Conservation (phyloP, 2,329 filamentous ascomycete species). For the Emergomyces africanus region DNA sequence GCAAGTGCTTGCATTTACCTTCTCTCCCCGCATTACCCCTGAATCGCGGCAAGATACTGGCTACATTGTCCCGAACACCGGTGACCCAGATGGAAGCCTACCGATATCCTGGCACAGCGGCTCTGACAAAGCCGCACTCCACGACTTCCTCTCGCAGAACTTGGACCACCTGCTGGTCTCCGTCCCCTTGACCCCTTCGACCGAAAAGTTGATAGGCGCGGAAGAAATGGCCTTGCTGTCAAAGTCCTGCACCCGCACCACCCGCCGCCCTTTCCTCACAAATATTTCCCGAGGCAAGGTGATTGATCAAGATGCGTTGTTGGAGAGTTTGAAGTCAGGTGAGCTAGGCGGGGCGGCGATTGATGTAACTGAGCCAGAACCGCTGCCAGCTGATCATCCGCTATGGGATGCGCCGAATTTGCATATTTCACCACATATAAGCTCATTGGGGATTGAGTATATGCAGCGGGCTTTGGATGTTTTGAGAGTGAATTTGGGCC, state of each 20-base stretch:
- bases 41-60: constrained; percentile 51
- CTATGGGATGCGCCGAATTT: constrained; percentile 60
- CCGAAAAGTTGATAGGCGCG: constrained; percentile 41
- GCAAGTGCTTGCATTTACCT: constrained; percentile 37
- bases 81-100: constrained; percentile 43
- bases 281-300: constrained; percentile 60
- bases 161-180: constrained; percentile 46
- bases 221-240: constrained; percentile 45
- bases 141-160: constrained; percentile 41
- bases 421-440: constrained; percentile 56
- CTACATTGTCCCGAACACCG: constrained; percentile 57
- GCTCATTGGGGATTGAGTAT: constrained; percentile 43
- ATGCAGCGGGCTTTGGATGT: constrained; percentile 45
- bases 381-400: constrained; percentile 53
- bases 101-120: constrained; percentile 47
- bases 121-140: constrained; percentile 37
- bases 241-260: constrained; percentile 14
- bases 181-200: constrained; percentile 45
- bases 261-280: constrained; percentile 46
- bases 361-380: constrained; percentile 71
- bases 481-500: constrained; percentile 43
- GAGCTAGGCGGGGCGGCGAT: constrained; percentile 55
- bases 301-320: constrained; percentile 48
- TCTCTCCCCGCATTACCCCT: constrained; percentile 46
- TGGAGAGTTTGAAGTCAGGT: constrained; percentile 45